Evolutionary conservation across 2,329 filamentous ascomycete genomes (phyloP).

Genomic region (Xylaria sp.): DNA sequence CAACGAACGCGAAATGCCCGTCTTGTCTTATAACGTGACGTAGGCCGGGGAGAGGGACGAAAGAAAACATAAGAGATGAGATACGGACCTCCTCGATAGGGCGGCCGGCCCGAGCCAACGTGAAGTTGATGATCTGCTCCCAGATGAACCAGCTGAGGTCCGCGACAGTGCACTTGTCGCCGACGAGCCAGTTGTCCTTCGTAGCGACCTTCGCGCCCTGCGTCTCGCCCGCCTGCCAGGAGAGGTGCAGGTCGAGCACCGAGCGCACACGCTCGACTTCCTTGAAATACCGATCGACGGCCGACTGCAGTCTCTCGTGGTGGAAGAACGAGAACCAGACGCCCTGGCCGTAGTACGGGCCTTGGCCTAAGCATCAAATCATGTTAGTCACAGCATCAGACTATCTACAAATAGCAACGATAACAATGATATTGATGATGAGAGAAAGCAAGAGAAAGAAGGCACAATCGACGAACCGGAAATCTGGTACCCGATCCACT

Average conservation of each 20-base stretch:
- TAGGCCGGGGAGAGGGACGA: neutral
- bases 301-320: constrained; percentile 56
- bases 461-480: constrained; percentile 45
- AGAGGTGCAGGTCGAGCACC: constrained; percentile 56
- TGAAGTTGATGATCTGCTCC: constrained; percentile 34
- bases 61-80: neutral
- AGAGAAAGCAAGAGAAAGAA: neutral
- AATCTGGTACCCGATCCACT: constrained; percentile 59
- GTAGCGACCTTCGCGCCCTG: constrained; percentile 37
- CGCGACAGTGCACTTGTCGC: constrained; percentile 39
- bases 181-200: constrained; percentile 40
- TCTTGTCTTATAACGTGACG: neutral
- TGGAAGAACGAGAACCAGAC: constrained; percentile 57
- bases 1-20: neutral
- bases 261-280: constrained; percentile 57
- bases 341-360: constrained; percentile 61
- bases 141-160: constrained; percentile 42
- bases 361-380: constrained; percentile 49
- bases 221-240: constrained; percentile 33
- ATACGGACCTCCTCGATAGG: constrained; percentile 24
- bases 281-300: constrained; percentile 56
- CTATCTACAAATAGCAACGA: too few relatives aligned
- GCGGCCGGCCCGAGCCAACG: neutral
- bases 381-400: constrained; percentile 1
- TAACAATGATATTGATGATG: neutral